Conservation (phyloP, 371 early-diverging fungal species). For the Sporodiniella umbellata region DNA sequence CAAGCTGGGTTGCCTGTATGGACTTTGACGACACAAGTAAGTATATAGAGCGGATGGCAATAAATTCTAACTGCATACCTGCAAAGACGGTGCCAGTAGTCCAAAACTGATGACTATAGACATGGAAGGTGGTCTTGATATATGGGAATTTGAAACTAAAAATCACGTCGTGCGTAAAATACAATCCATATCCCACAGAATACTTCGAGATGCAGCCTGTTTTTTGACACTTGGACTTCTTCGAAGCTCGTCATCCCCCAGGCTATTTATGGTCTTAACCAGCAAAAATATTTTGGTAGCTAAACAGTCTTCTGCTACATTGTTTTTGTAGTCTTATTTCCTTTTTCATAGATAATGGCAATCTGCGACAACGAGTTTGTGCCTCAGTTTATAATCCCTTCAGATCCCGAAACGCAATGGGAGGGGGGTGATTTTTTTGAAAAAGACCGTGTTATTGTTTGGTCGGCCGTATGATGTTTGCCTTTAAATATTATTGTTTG, state of each 20-base stretch:
- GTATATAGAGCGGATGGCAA: background rate
- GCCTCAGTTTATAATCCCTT: slow-evolving; percentile 28
- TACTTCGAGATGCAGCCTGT: background rate
- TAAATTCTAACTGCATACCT: too few relatives aligned
- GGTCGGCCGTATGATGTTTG: slow-evolving; percentile 25
- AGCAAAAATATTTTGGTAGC: slow-evolving; percentile 30
- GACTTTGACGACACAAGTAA: slow-evolving; percentile 58
- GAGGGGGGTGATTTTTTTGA: slow-evolving; percentile 31
- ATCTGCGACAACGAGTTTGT: slow-evolving; percentile 20
- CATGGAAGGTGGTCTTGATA: slow-evolving; percentile 42
- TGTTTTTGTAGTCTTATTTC: too few relatives aligned
- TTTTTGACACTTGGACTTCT: slow-evolving; percentile 21
- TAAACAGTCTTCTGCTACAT: too few relatives aligned
- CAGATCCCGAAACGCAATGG: slow-evolving; percentile 27
- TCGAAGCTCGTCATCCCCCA: slow-evolving; percentile 15
- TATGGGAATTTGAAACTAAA: slow-evolving; percentile 50
- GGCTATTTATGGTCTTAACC: slow-evolving; percentile 33
- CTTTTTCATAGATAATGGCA: slow-evolving; percentile 22
- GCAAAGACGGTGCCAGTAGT: slow-evolving; percentile 15
- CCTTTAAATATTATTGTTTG: background rate
- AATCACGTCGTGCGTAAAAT: slow-evolving; percentile 41
- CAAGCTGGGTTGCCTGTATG: slow-evolving; percentile 64
- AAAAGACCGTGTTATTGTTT: slow-evolving; percentile 22
- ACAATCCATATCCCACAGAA: slow-evolving; percentile 16
- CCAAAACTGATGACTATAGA: slow-evolving; percentile 36